Evolutionary conservation across 768 basidiomycete species (phyloP).

Genomic region (Termitomyces sp.): DNA sequence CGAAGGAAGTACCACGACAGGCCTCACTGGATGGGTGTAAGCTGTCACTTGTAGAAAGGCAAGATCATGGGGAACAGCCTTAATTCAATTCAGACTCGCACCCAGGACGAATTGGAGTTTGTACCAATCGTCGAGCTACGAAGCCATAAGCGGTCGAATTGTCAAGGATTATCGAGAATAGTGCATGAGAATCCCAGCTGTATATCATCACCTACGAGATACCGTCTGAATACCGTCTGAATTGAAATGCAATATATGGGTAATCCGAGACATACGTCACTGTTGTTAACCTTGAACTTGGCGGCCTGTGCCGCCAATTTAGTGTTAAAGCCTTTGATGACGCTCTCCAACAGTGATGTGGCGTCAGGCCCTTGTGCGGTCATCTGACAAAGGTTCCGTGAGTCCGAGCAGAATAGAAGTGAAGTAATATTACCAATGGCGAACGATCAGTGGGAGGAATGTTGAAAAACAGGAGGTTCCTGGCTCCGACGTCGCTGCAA

Average conservation of each 20-base stretch:
- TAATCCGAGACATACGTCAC: not conserved
- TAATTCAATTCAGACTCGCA: constrained; percentile 26
- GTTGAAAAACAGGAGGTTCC: not conserved
- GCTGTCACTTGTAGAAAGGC: constrained; percentile 35
- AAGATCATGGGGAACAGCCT: not conserved
- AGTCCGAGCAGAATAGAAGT: not conserved
- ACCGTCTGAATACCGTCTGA: not conserved
- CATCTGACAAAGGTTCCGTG: not conserved
- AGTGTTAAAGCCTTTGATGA: not conserved
- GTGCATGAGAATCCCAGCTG: constrained; percentile 45
- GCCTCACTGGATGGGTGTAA: constrained; percentile 49
- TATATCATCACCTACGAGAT: constrained; percentile 40
- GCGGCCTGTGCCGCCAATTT: not conserved
- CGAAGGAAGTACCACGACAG: not conserved
- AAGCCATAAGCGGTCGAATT: constrained; percentile 39
- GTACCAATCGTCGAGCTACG: constrained; percentile 40
- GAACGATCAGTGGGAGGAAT: not conserved
- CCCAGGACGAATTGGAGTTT: constrained; percentile 45
- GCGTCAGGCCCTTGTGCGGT: not conserved
- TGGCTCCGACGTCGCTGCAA: not conserved
- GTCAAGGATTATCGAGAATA: constrained; percentile 32
- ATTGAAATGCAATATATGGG: not conserved
- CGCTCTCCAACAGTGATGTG: not conserved
- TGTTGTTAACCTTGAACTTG: not conserved
- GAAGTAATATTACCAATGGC: no score